Conservation (phyloP, 1,284 basidiomycete genomes). For the Mycosarcoma maydis region DNA sequence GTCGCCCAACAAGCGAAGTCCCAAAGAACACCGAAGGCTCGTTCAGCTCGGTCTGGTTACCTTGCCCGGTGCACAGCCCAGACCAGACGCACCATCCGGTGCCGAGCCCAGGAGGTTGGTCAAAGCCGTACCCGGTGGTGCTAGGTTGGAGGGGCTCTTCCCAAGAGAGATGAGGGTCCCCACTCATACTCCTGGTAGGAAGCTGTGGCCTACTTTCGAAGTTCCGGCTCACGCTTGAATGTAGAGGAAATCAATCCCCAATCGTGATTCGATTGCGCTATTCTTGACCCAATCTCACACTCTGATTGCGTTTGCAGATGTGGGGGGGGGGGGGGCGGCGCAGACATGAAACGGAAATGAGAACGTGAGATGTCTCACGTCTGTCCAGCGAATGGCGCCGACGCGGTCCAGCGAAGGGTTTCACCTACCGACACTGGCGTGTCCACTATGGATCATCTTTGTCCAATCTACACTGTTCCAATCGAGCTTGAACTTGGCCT, state of each 20-base stretch:
- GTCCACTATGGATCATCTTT: slow-evolving; percentile 35
- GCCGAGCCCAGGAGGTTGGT: slow-evolving; percentile 45
- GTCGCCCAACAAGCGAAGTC: slow-evolving; percentile 55
- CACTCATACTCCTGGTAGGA: slow-evolving; percentile 54
- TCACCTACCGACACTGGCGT: too few relatives aligned
- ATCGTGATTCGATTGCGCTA: too few relatives aligned
- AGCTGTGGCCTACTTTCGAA: slow-evolving; percentile 47
- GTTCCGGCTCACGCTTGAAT: slow-evolving; percentile 3
- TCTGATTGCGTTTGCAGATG: too few relatives aligned
- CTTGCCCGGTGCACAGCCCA: slow-evolving; percentile 11
- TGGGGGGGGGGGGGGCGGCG: too few relatives aligned
- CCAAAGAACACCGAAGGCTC: slow-evolving; percentile 57
- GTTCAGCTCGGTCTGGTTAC: slow-evolving; percentile 51
- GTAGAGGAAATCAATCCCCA: too few relatives aligned
- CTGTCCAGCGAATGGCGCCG: too few relatives aligned
- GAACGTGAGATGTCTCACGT: too few relatives aligned
- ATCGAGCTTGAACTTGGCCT: slow-evolving; percentile 72
- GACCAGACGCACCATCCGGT: slow-evolving; percentile 38
- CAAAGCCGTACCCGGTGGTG: slow-evolving; percentile 51
- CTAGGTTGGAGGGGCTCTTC: slow-evolving; percentile 60
- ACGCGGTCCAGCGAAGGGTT: too few relatives aligned
- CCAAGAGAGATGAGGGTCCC: slow-evolving; percentile 64
- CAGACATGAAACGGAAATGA: too few relatives aligned
- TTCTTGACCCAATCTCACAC: too few relatives aligned
- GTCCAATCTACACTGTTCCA: slow-evolving; percentile 69